Conservation (phyloP, 768 basidiomycete species). For the Amylocystis lapponica region DNA sequence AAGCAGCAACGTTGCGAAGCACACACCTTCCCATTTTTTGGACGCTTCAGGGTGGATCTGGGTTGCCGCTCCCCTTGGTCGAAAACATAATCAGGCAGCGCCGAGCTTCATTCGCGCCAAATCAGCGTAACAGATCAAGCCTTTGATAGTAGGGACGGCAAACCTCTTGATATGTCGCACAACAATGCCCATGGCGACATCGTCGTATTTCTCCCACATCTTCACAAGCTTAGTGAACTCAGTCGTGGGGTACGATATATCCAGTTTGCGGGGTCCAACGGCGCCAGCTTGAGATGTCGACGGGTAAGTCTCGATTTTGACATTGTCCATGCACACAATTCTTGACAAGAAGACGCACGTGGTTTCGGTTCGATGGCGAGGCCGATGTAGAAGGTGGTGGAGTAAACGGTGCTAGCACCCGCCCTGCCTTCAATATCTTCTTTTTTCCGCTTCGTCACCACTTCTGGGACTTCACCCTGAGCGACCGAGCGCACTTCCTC, state of each 20-base stretch:
- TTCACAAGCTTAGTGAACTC: conserved; percentile 94
- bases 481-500: conserved; percentile 87
- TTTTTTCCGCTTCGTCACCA: conserved; percentile 64
- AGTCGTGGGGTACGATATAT: conserved; percentile 95
- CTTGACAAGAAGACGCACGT: conserved; percentile 46
- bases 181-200: conserved; percentile 87
- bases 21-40: conserved; percentile 57
- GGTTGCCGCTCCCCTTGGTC: conserved; percentile 77
- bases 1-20: no score
- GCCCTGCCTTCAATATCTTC: conserved; percentile 76
- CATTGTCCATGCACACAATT: neutral
- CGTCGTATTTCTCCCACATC: conserved; percentile 93
- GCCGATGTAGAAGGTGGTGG: conserved; percentile 98
- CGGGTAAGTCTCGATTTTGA: neutral
- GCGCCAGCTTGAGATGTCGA: conserved; percentile 52
- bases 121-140: conserved; percentile 2
- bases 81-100: conserved; percentile 77
- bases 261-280: conserved; percentile 75
- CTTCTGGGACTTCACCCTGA: conserved; percentile 78
- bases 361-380: conserved; percentile 87
- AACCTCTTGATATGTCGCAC: conserved; percentile 92
- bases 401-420: conserved; percentile 74
- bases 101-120: conserved; percentile 41
- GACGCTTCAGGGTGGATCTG: conserved; percentile 65
- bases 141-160: neutral